A percentile compares a stretch with the other conserved stretches of the same genome.
Conservation (phyloP, 78 protist genomes). For the Dictyostelium citrinum region DNA sequence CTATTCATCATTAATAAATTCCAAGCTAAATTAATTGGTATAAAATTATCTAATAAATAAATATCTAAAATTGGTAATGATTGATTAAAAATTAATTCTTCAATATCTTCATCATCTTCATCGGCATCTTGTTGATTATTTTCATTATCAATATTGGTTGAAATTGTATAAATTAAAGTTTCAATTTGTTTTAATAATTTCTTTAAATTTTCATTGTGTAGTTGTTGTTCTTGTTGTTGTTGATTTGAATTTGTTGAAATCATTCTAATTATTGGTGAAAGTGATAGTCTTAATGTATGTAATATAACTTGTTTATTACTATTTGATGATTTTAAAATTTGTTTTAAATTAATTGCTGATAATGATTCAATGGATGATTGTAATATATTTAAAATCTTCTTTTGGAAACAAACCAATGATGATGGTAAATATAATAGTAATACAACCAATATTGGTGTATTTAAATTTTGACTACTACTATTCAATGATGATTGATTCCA, state of each 20-base stretch:
- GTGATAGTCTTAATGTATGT: neutral
- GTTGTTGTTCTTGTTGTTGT: neutral
- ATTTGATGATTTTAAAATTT: neutral
- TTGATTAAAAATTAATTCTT: neutral
- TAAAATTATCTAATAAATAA: neutral
- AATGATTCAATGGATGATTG: neutral
- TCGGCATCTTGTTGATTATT: neutral
- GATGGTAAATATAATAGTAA: neutral
- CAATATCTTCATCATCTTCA: neutral
- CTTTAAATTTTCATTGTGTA: neutral
- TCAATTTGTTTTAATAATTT: neutral
- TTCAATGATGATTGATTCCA: neutral
- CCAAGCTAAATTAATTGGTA: slow-evolving; percentile 10
- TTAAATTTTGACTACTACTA: neutral
- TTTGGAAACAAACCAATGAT: neutral
- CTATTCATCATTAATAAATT: neutral
- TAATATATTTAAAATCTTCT: neutral
- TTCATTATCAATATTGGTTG: neutral
- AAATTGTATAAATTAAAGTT: neutral
- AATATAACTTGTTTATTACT: neutral
- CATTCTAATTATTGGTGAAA: slow-evolving; percentile 25
- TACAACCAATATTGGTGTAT: slow-evolving; percentile 9
- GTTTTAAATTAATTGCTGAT: neutral
- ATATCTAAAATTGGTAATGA: slow-evolving; percentile 7
- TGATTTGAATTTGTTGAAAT: neutral